phyloP scores from a whole-genome alignment of 805 yeast species.

The Wilhelminamyces savonicus region DNA sequence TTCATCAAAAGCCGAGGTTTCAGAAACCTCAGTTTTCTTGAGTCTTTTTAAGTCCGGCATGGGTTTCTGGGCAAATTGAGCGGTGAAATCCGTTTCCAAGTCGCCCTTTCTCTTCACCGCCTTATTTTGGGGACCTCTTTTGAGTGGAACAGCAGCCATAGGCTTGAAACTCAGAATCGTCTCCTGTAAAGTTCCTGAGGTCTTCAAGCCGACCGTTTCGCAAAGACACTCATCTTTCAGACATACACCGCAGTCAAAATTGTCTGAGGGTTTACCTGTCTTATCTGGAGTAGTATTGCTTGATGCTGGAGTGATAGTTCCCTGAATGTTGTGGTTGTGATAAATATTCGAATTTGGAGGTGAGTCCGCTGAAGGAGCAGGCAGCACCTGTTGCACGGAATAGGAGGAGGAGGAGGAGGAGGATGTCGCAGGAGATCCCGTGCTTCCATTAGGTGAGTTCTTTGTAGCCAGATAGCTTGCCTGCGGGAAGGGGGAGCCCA shows the following conservation, averaged over 20 bases:
- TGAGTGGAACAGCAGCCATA: slow-evolving; percentile 60
- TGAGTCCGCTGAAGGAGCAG: slow-evolving; percentile 45
- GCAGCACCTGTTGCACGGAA: slow-evolving; percentile 45
- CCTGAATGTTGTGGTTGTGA: slow-evolving; percentile 4
- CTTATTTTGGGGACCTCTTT: too few species aligned
- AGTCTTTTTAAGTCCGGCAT: slow-evolving; percentile 32
- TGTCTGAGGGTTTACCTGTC: slow-evolving; percentile 6
- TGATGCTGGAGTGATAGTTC: slow-evolving; percentile 10
- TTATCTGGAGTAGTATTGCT: slow-evolving; percentile 9
- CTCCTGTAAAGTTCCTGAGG: slow-evolving; percentile 22
- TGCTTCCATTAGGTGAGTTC: slow-evolving; percentile 6
- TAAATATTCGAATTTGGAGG: slow-evolving; percentile 26
- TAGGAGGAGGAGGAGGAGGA: slow-evolving; percentile 14
- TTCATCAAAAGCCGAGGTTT: slow-evolving; percentile 29
- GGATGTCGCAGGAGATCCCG: slow-evolving; percentile 6
- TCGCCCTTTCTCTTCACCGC: slow-evolving; percentile 18
- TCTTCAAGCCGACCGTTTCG: slow-evolving; percentile 43
- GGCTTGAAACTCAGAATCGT: slow-evolving; percentile 46
- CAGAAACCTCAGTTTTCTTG: slow-evolving; percentile 2
- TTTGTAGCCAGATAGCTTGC: slow-evolving; percentile 2
- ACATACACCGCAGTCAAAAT: slow-evolving; percentile 59
- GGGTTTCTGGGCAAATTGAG: slow-evolving; percentile 25
- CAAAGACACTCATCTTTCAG: slow-evolving; percentile 64
- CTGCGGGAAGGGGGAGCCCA: slow-evolving; percentile 5
- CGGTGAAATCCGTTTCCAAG: slow-evolving; percentile 53